Percentiles rank a stretch among this genome's conserved stretches.
Conservation (phyloP, 768 basidiomycete species). For the Hericium coralloides region DNA sequence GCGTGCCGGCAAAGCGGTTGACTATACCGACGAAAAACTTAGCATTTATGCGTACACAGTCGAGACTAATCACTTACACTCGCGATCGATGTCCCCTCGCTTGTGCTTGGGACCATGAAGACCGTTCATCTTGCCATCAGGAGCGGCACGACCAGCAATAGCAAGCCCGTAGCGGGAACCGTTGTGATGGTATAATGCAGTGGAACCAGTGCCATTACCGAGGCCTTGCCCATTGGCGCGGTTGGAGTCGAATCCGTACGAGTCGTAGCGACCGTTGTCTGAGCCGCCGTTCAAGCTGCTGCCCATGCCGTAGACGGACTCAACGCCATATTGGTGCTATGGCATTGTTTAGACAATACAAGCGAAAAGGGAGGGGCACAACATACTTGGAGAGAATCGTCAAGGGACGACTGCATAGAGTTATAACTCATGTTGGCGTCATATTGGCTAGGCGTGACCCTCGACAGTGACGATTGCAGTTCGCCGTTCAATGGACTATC, state of each 20-base stretch:
- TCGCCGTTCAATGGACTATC: conserved; percentile 43
- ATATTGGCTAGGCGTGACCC: conserved; percentile 51
- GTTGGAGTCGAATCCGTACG: conserved; percentile 47
- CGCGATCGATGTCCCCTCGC: conserved; percentile 84
- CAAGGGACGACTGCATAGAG: conserved; percentile 32
- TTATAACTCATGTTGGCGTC: conserved; percentile 46
- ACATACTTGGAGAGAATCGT: conserved; percentile 46
- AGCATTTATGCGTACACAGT: conserved; percentile 5
- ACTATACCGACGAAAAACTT: conserved; percentile 34
- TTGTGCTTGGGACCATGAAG: conserved; percentile 92
- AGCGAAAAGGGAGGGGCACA: conserved; percentile 7
- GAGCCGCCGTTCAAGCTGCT: conserved; percentile 23
- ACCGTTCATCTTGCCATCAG: conserved; percentile 80
- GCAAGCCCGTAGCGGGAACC: conserved; percentile 70
- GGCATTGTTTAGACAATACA: conserved; percentile 3
- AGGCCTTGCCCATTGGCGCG: conserved; percentile 3
- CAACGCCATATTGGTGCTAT: conserved; percentile 45
- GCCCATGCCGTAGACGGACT: conserved; percentile 35
- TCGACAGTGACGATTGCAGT: conserved; percentile 65
- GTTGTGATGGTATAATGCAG: conserved; percentile 71
- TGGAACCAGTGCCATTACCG: conserved; percentile 46
- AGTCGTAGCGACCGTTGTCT: conserved; percentile 44
- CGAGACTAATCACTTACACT: conserved; percentile 39
- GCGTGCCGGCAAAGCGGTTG: conserved; percentile 94
- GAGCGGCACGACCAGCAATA: conserved; percentile 42